Base-by-base conservation (phyloP, 83 land plant genomes). In the Diphasiastrum complanatum region DNA sequence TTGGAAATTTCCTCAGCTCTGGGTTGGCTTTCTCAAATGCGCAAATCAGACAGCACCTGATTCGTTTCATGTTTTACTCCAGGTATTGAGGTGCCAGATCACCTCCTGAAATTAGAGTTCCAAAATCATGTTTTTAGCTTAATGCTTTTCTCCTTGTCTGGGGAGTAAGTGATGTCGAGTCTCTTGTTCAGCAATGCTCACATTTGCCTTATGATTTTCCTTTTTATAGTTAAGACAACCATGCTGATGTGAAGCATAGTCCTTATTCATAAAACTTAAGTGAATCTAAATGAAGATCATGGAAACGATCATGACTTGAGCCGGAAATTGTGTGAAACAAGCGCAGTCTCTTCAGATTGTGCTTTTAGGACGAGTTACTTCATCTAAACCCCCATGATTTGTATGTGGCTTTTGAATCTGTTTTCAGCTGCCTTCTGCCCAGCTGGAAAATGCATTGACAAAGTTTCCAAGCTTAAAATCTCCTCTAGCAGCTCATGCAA, bases 21-120 rank as follows among this genome's bases (percentile, higher is more conserved):
- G 99, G 99, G 87, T 86, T 30, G 99, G 99, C 40, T 93, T 93
- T 54, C 61, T 93, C 56, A 93, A 86, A 45, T 93, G 99, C 69
- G 82, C 89, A 49, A 63, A 68, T n/a, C 79, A 89, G 51, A 89
- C 92, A 26, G 73, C 72, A 52, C 96, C 99, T 48, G 87, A 88
- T 38, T 92, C 98, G 25, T 93, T 89, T 65, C 79, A 68, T 74
- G 99, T 89, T 49, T 63, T 93, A 67, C 78, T 89, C n/a, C 92
- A 93, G 93, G 99, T 93, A n/a, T n/a, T n/a, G n/a, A n/a, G n/a
- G n/a, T n/a, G n/a, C n/a, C n/a, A n/a, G n/a, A n/a, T n/a, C n/a
- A n/a, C n/a, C n/a, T n/a, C n/a, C n/a, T n/a, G n/a, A n/a, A n/a
- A n/a, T n/a, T n/a, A n/a, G n/a, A n/a, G n/a, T n/a, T n/a, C n/a